Base-by-base conservation (phyloP, 345 rosid species). In the Populus pruinosa region DNA sequence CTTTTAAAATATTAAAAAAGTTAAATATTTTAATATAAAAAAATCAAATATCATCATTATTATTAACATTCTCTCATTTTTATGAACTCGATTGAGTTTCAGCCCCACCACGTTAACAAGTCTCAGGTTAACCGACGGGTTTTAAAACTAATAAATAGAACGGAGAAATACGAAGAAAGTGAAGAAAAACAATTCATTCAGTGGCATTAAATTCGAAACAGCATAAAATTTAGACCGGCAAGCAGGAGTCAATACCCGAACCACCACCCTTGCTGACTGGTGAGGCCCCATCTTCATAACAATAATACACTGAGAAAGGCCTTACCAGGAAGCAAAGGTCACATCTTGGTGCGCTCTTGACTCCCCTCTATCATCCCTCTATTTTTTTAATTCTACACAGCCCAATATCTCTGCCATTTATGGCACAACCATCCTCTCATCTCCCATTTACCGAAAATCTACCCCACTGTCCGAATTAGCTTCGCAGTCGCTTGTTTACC, bases 211-310 rank as follows among this genome's bases (percentile, higher is more conserved):
- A 77, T 73, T 39, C 44, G 44, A 62, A 71, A 76, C 14, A 69
- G 72, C 49, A 67, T 62, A 44, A 62, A 49, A 64, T 12, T 17
- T 78, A 61, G 41, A 29, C 38, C 4, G 66, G 64, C 38, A 75
- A 85, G 82, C 86, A 78, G 85, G 90, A 94, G 98, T 94, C 97
- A 94, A 93, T 93, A 82, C 98, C 95, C 95, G 97, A 94, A 93
- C 98, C 97, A 93, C 87, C 88, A 82, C 81, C 90, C 87, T 85
- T 79, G 75, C 85, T 68, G 43, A 31, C 74, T 74, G 76, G 77
- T 81, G 71, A 85, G 82, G 77, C 66, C 80, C 75, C 76, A 23
- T 23, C 27, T 49, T 25, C 27, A 33, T 35, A 41, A 41, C 25
- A 13, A 18, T 10, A 59, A 11, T n/a, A 3, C 12, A 55, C 43